Evolutionary conservation across 2,329 filamentous ascomycete genomes (phyloP), one percentile per base, ranked within the genome.

Genomic region (Drechslerella dactyloides): DNA sequence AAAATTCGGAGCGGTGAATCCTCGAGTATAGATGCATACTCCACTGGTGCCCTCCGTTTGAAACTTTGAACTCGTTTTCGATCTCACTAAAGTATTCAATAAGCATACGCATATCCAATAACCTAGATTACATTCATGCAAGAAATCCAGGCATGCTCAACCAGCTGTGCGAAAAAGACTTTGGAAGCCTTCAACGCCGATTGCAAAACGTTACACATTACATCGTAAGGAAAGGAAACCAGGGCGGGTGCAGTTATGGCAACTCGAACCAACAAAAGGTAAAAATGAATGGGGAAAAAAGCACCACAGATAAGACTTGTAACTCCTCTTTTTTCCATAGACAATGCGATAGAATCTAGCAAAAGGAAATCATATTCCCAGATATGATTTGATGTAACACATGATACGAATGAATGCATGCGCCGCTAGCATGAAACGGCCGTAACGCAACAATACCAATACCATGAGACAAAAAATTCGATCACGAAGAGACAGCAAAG

Each of bases 401-500:
- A 42, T 42, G 7, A 15, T 19, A 48, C n/a, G 15, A 48, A 17
- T 13, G 13, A 3, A 48, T 10, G 27, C 27, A 33, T 33, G 27
- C n/a, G n/a, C n/a, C n/a, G 27, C 27, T 33, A 8, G 8, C 27
- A 33, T 33, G 19, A 10, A 19, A 19, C 44, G 44, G 44, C 44
- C 17, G 42, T 37, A 13, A 60, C 33, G 35, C 33, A 42, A 17
- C 21, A 51, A 37, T 50, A 51, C n/a, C n/a, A 37, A 44, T 44
- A 46, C 21, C 19, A 53, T 27, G 51, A 15, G 10, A 50, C 13
- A 35, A 35, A 54, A 63, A 58, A 24, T 24, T 33, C 44, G 37
- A 54, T 23, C n/a, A 50, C 6, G 51, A 52, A 1, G 1, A 46
- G 21, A 52, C 44, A 35, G 30, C 19, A 54, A 42, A 35, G 33